Percentiles rank a stretch among this genome's conserved stretches.
Evolutionary conservation across 192 early-diverging fungal genomes (phyloP).

Genomic region (Radiomyces spectabilis): DNA sequence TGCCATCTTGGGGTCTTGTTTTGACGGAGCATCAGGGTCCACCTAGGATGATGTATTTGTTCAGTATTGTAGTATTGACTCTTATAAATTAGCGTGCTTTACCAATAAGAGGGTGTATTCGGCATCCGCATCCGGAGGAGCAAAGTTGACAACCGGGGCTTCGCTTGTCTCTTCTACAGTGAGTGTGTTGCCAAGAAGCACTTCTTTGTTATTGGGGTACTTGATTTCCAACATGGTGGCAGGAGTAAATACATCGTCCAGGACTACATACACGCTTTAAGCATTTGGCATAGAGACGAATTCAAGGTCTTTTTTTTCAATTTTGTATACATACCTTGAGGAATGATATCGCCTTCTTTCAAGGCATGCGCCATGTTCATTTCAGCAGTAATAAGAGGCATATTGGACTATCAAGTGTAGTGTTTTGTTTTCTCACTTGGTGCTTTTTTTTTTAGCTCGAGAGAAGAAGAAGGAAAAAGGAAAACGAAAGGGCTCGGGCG

Average conservation of each 20-base stretch:
- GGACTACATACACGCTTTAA: too few species aligned
- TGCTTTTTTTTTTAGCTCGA: neutral
- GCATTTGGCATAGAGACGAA: too few species aligned
- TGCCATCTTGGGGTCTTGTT: constrained; percentile 26
- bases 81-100: too few species aligned
- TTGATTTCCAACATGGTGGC: constrained; percentile 9
- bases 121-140: constrained; percentile 3
- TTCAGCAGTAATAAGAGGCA: constrained; percentile 39
- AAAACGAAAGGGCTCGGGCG: too few species aligned
- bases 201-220: constrained; percentile 14
- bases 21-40: constrained; percentile 52
- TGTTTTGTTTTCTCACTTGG: neutral
- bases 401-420: constrained; percentile 6
- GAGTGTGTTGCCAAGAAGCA: constrained; percentile 20
- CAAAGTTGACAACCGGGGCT: constrained; percentile 9
- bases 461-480: too few species aligned
- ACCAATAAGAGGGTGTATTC: constrained; percentile 25
- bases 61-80: too few species aligned
- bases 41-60: too few species aligned
- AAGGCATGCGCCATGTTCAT: constrained; percentile 28
- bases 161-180: constrained; percentile 7
- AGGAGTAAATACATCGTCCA: neutral
- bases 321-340: constrained; percentile 31
- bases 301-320: neutral
- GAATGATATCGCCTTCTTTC: constrained; percentile 31